phyloP scores from a whole-genome alignment of 2,329 filamentous ascomycete genomes.

The Cladosporium sp. region DNA sequence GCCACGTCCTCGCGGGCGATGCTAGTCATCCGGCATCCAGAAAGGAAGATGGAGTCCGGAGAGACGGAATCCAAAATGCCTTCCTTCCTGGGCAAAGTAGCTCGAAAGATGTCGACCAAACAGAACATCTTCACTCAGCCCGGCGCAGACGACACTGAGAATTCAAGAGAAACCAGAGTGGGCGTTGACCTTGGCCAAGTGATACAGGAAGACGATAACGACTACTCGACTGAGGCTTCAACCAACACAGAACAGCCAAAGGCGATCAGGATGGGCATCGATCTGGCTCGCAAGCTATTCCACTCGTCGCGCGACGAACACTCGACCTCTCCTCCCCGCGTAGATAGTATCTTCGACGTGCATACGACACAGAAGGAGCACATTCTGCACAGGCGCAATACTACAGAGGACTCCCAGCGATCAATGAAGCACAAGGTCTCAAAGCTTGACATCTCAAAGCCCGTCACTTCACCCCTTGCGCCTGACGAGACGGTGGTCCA shows the following conservation, averaged over 20 bases:
- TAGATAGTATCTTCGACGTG: neutral
- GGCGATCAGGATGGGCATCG: neutral
- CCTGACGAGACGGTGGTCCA: neutral
- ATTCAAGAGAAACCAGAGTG: neutral
- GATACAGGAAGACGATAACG: neutral
- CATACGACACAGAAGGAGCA: slow-evolving; percentile 4
- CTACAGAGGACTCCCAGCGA: neutral
- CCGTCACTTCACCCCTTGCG: neutral
- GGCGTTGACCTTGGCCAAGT: neutral
- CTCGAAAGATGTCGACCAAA: neutral
- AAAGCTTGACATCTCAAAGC: neutral
- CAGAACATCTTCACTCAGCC: neutral
- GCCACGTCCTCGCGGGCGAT: neutral
- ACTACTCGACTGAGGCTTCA: neutral
- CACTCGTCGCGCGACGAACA: neutral
- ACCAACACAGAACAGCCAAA: neutral
- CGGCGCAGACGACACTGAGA: neutral
- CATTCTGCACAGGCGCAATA: neutral
- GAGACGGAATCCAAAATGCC: neutral
- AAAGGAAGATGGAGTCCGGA: no score
- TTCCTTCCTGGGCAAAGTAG: neutral
- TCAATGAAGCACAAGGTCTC: neutral
- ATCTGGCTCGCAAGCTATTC: neutral
- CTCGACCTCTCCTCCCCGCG: neutral
- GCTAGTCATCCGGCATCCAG: neutral